A percentile compares a stretch with the other conserved stretches of the same genome.
Conservation (phyloP, 306 rosid genomes). For the Cercis canadensis region DNA sequence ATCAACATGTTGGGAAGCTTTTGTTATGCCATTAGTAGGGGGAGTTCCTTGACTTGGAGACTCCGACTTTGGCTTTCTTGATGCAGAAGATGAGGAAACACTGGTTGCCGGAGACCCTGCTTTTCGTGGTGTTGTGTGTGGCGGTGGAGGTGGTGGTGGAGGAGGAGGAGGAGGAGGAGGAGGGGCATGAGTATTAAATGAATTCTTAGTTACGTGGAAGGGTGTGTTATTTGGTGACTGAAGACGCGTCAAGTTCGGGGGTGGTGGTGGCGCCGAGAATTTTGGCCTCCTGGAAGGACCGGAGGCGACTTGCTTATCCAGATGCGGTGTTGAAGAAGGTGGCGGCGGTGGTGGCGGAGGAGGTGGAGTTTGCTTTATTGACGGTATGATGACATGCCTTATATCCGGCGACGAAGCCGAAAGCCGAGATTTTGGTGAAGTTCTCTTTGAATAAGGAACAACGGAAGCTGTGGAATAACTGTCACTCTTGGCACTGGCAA, state of each 20-base stretch:
- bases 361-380: slow-evolving; percentile 51
- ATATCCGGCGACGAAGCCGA: slow-evolving; percentile 56
- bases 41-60: slow-evolving; percentile 40
- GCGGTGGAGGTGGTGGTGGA: slow-evolving; percentile 46
- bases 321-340: slow-evolving; percentile 36
- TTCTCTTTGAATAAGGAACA: slow-evolving; percentile 72
- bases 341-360: slow-evolving; percentile 42
- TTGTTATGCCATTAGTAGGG: slow-evolving; percentile 41
- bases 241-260: slow-evolving; percentile 64
- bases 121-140: slow-evolving; percentile 34
- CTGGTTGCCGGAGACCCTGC: slow-evolving; percentile 39
- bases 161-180: slow-evolving; percentile 39
- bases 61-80: slow-evolving; percentile 43
- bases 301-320: slow-evolving; percentile 17
- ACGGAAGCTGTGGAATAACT: slow-evolving; percentile 15
- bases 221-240: slow-evolving; percentile 52
- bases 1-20: slow-evolving; percentile 37
- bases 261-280: slow-evolving; percentile 77
- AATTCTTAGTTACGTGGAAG: slow-evolving; percentile 27
- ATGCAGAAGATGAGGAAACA: slow-evolving; percentile 32
- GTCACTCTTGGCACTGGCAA: slow-evolving; percentile 28
- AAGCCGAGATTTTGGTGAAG: slow-evolving; percentile 76
- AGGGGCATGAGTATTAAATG: slow-evolving; percentile 43
- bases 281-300: slow-evolving; percentile 57
- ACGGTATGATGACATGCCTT: slow-evolving; percentile 47